Evolutionary conservation across 441 rosid genomes (phyloP).

Genomic region (Gossypium davidsonii): DNA sequence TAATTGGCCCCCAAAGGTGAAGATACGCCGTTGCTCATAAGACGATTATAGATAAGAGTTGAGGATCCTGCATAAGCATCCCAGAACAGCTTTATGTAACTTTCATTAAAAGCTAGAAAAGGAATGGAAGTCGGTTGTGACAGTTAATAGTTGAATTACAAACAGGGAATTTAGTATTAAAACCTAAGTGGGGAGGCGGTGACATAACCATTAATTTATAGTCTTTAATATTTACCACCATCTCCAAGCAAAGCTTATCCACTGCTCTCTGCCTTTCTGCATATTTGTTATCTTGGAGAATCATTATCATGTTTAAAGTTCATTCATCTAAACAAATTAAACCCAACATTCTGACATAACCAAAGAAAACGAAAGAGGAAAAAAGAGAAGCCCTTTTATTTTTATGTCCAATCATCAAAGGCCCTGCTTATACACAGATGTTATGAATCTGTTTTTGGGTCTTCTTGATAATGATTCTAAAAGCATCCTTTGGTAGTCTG

Average conservation of each 20-base stretch:
- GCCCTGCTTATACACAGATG: neutral
- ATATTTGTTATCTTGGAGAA: neutral
- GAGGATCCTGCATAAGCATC: neutral
- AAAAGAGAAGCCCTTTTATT: neutral
- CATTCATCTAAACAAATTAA: slow-evolving; percentile 11
- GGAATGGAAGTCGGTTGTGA: slow-evolving; percentile 24
- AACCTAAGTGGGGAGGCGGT: slow-evolving; percentile 23
- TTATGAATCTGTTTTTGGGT: too few relatives aligned
- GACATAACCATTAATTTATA: slow-evolving; percentile 9
- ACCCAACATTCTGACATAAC: slow-evolving; percentile 13
- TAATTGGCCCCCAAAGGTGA: too few relatives aligned
- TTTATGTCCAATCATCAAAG: slow-evolving; percentile 2
- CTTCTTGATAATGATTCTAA: neutral
- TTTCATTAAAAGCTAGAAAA: slow-evolving; percentile 12
- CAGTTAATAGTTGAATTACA: slow-evolving; percentile 16
- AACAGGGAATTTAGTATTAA: slow-evolving; percentile 10
- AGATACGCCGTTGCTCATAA: too few relatives aligned
- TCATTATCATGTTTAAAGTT: slow-evolving; percentile 19
- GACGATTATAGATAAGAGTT: neutral
- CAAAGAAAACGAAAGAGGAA: neutral
- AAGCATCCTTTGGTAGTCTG: neutral
- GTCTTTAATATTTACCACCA: slow-evolving; percentile 9
- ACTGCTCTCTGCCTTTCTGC: neutral
- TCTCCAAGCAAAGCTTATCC: slow-evolving; percentile 17
- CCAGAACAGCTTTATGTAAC: slow-evolving; percentile 16